Evolutionary conservation across 1,284 basidiomycete species (phyloP).

Genomic region (Cutaneotrichosporon dermatis): DNA sequence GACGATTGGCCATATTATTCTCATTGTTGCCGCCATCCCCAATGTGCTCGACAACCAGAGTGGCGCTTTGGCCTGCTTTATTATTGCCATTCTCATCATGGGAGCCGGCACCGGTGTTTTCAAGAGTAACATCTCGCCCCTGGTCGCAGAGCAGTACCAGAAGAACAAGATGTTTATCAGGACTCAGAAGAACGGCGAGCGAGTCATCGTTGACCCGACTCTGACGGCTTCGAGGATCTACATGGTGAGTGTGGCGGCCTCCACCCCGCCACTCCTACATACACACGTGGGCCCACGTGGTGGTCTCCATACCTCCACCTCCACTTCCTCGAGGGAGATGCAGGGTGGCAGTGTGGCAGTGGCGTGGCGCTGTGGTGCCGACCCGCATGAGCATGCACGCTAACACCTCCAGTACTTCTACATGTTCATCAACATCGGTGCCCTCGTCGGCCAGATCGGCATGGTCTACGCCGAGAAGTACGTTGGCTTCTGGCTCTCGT

Average conservation of each 20-base stretch:
- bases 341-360: too few relatives aligned
- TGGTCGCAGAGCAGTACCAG: conserved; percentile 49
- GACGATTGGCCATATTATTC: conserved; percentile 38
- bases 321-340: too few relatives aligned
- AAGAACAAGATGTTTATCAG: conserved; percentile 36
- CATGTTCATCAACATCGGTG: conserved; percentile 45
- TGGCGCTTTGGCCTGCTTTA: conserved; percentile 32
- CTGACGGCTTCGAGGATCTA: conserved; percentile 38
- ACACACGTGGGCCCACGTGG: too few relatives aligned
- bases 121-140: conserved; percentile 45
- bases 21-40: conserved; percentile 44
- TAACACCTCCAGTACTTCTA: conserved; percentile 28
- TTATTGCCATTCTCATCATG: conserved; percentile 46
- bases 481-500: conserved; percentile 51
- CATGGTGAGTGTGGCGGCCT: conserved; percentile 14
- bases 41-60: conserved; percentile 28
- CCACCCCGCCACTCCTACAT: too few relatives aligned
- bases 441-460: conserved; percentile 40
- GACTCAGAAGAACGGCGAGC: conserved; percentile 38
- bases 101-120: conserved; percentile 42
- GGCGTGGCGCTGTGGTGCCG: not conserved
- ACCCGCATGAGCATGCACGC: not conserved
- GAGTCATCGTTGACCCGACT: conserved; percentile 46
- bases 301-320: too few relatives aligned
- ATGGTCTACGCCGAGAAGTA: conserved; percentile 43